Evolutionary conservation across 495 filamentous ascomycete genomes (phyloP).

Genomic region (Penicillium ochrochloron): DNA sequence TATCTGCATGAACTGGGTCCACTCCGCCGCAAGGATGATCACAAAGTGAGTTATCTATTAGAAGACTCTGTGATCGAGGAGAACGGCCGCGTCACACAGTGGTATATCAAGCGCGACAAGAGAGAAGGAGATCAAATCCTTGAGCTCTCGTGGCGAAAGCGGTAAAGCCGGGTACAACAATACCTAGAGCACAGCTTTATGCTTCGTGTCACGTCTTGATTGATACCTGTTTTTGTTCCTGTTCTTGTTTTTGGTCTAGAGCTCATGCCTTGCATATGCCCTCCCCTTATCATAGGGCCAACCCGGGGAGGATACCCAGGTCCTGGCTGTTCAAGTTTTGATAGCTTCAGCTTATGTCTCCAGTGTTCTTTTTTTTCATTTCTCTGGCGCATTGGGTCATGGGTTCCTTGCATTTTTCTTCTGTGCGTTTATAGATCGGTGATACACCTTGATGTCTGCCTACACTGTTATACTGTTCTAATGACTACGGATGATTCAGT

Average conservation of each 20-base stretch:
- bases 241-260: conserved; percentile 3
- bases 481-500: conserved; percentile 24
- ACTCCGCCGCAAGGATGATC: conserved; percentile 43
- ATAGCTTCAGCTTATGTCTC: background rate
- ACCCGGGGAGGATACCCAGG: background rate
- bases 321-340: conserved; percentile 1
- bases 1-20: conserved; percentile 51
- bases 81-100: conserved; percentile 41
- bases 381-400: conserved; percentile 28
- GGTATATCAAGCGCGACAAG: conserved; percentile 44
- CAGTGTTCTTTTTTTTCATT: conserved; percentile 12
- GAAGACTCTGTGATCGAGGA: conserved; percentile 38
- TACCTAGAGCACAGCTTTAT: background rate
- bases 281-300: conserved; percentile 11
- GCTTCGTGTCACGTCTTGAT: background rate
- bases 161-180: conserved; percentile 11
- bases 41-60: conserved; percentile 43
- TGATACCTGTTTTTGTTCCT: background rate
- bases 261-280: conserved; percentile 17
- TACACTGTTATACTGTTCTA: conserved; percentile 21
- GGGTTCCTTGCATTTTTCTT: conserved; percentile 29
- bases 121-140: conserved; percentile 43
- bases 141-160: conserved; percentile 49
- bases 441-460: conserved; percentile 28
- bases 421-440: conserved; percentile 33